Conservation (phyloP, 495 filamentous ascomycete species). For the Penicillium daleae region DNA sequence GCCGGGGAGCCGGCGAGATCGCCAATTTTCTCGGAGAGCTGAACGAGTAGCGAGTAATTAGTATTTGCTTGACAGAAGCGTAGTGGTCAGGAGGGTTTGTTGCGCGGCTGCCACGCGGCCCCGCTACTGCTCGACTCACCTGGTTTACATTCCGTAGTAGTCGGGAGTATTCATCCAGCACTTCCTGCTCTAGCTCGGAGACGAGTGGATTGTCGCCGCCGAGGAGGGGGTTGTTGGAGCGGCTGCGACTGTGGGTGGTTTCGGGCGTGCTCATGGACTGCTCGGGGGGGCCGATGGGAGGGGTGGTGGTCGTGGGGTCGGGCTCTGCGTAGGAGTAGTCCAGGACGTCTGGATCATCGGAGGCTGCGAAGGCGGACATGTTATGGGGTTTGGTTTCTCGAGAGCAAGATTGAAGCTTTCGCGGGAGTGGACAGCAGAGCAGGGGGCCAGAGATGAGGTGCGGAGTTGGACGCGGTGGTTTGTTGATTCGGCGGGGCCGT, state of each 20-base stretch:
- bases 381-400: slow-evolving; percentile 6
- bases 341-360: slow-evolving; percentile 24
- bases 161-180: slow-evolving; percentile 89
- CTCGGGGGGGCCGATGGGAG: slow-evolving; percentile 22
- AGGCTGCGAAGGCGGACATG: slow-evolving; percentile 33
- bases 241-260: slow-evolving; percentile 18
- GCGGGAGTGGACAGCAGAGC: neutral
- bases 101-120: neutral
- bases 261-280: slow-evolving; percentile 24
- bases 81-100: neutral
- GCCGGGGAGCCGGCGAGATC: slow-evolving; percentile 38
- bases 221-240: slow-evolving; percentile 46
- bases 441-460: neutral
- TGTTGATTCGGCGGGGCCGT: slow-evolving; percentile 1
- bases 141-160: slow-evolving; percentile 90
- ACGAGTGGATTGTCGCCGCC: slow-evolving; percentile 43
- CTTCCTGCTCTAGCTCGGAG: slow-evolving; percentile 86
- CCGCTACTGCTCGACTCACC: slow-evolving; percentile 46
- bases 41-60: neutral
- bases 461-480: neutral
- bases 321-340: slow-evolving; percentile 28
- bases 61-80: neutral
- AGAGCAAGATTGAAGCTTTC: neutral
- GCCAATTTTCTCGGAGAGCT: slow-evolving; percentile 48
- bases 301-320: slow-evolving; percentile 29